A percentile compares a stretch with the other conserved stretches of the same genome.
Conservation (phyloP, 225 moss, liverwort and hornwort species). For the Neckera pumila region DNA sequence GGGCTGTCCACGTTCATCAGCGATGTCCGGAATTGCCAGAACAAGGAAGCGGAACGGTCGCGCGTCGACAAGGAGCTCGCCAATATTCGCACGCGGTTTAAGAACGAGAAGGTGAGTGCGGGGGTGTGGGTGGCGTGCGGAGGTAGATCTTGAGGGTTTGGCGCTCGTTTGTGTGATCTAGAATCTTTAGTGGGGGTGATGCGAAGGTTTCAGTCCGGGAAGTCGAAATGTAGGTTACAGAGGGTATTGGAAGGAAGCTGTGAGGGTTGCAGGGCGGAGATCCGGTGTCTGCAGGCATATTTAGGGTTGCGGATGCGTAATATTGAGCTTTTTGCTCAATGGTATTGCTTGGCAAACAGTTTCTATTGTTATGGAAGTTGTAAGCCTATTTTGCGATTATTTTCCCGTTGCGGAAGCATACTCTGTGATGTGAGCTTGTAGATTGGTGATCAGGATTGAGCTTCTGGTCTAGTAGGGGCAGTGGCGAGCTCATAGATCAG, state of each 20-base stretch:
- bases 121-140: not conserved
- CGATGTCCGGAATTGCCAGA: slow-evolving; percentile 99
- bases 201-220: not conserved
- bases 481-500: not conserved
- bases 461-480: not conserved
- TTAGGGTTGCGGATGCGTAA: not conserved
- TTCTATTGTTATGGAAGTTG: not conserved
- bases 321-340: not conserved
- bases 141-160: slow-evolving; percentile 1
- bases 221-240: not conserved
- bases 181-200: not conserved
- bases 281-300: not conserved
- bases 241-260: not conserved
- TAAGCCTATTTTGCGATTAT: not conserved
- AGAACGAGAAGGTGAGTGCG: slow-evolving; percentile 56
- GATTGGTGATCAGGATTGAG: not conserved
- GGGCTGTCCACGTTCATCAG: slow-evolving; percentile 99
- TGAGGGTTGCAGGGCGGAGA: not conserved
- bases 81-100: slow-evolving; percentile 92
- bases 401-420: not conserved
- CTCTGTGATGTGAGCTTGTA: not conserved
- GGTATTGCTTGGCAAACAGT: not conserved
- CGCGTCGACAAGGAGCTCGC: slow-evolving; percentile 99
- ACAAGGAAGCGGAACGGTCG: slow-evolving; percentile 94
- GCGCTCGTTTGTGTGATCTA: not conserved